Conservation (phyloP, 768 basidiomycete genomes). For the Boletales sp. region DNA sequence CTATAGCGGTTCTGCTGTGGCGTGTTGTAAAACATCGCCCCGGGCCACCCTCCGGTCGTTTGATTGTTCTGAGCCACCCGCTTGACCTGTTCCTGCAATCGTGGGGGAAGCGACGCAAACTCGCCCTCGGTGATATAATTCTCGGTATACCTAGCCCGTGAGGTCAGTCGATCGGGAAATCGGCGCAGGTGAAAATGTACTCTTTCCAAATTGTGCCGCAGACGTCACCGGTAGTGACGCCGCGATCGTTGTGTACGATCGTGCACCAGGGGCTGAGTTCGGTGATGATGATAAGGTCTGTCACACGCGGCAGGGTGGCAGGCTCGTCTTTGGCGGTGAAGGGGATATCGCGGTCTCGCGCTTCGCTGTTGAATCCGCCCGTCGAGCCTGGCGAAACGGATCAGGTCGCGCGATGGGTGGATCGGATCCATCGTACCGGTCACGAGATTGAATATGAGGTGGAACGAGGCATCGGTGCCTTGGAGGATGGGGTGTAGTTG, state of each 20-base stretch:
- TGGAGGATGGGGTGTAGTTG: constrained; percentile 73
- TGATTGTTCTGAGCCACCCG: constrained; percentile 48
- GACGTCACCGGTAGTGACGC: constrained; percentile 77
- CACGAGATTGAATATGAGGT: constrained; percentile 68
- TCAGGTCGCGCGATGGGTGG: not conserved
- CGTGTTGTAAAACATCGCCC: constrained; percentile 42
- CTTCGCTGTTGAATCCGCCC: constrained; percentile 57
- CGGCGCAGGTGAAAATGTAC: constrained; percentile 39
- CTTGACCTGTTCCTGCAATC: constrained; percentile 70
- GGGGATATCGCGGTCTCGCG: constrained; percentile 56
- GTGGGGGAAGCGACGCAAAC: constrained; percentile 53
- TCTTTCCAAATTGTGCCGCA: constrained; percentile 71
- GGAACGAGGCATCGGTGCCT: constrained; percentile 45
- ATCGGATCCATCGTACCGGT: constrained; percentile 44
- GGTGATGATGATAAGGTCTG: constrained; percentile 56
- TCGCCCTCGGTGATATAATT: constrained; percentile 65
- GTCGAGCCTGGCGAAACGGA: constrained; percentile 44
- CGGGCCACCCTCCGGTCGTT: constrained; percentile 33
- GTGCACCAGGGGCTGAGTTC: constrained; percentile 76
- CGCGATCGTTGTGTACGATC: constrained; percentile 63
- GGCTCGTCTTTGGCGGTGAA: constrained; percentile 57
- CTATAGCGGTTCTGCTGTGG: constrained; percentile 48
- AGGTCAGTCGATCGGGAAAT: constrained; percentile 7
- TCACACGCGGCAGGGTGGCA: constrained; percentile 65
- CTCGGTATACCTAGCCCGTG: constrained; percentile 57